Evolutionary conservation across 371 early-diverging fungal species (phyloP), one percentile per base, ranked within the genome.

Genomic region (Pancytospora philotis): DNA sequence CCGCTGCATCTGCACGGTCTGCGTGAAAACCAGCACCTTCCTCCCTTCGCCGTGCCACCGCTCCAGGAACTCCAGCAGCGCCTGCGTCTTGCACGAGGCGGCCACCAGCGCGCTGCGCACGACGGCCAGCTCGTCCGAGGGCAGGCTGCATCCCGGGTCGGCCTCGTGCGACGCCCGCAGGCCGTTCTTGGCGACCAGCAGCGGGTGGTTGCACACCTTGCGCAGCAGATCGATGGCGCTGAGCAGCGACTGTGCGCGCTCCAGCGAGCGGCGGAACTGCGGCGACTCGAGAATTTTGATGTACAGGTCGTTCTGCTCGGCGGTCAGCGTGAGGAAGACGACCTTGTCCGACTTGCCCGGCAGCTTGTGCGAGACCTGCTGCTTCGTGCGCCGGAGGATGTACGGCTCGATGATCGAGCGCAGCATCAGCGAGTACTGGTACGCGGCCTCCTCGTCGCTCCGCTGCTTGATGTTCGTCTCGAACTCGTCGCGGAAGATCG

Each of bases 181-280:
- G 13, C 45, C 45, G 22, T 41, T 41, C 13, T 22, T 41, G 8
- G 88, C 87, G 50, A 97, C 88, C 49, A 99, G 80, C 77, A 87
- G 97, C 0, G 99, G 98, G 78, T 98, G 97, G 76, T 96, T 97
- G 69, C 92, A 89, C 56, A 91, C 93, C 78, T 97, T 97, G 78
- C 95, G 90, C 35, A 99, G 85, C 84, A 97, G 95, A 95, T 95
- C 95, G 94, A 98, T 88, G 77, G 96, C 90, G 79, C 96, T 96
- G 57, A 92, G 82, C 19, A 97, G 83, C 32, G 93, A 86, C 1
- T 88, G 90, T 74, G 88, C 89, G 67, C 84, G 83, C 27, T 84
- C 84, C 64, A 96, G 88, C 77, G 95, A 94, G 81, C 93, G 93
- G 13, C 45, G 45, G 13, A 41, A 41, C 13, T 41, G 22, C 13